Base-by-base conservation (phyloP, 495 filamentous ascomycete species). In the Diplogelasinospora grovesii region DNA sequence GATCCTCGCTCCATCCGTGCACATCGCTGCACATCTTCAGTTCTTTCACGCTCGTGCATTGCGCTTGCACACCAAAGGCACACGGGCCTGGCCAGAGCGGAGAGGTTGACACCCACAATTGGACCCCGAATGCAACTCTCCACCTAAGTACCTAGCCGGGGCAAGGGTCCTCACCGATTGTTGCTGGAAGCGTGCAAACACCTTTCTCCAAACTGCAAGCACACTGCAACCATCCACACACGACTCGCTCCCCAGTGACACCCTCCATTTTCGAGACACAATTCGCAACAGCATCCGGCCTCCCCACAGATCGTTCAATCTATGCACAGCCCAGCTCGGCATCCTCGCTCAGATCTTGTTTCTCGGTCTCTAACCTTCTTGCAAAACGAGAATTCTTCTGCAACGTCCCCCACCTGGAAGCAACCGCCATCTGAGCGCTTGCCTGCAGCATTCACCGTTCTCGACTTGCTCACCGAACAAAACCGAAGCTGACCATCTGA, bases 191-290 rank as follows among this genome's bases (percentile, higher is more conserved):
- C 25, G 5, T 14, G 8, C 6, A n/a, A n/a, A n/a, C n/a, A n/a
- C 22, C 39, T 16, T 22, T 41, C 29, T 29, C 31, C 37, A 21
- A 21, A 29, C 45, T 38, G 16, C 39, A 19, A 39, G 26, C 43
- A 18, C 28, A n/a, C 21, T 16, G 22, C 43, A 18, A 35, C 22
- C 27, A 21, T 32, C 25, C 39, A 23, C 35, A 36, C 40, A 21
- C 22, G 33, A 41, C 28, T n/a, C n/a, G n/a, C n/a, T n/a, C n/a
- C n/a, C n/a, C n/a, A 21, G 22, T 20, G 15, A 22, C 37, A 26
- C 41, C 51, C 47, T 55, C 52, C 58, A 57, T 46, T 49, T 54
- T 63, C 58, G 62, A 71, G 64, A 71, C 66, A 60, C 59, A 59
- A 64, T 55, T 60, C 59, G 65, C 63, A 64, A 66, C 64, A 60